phyloP scores from a whole-genome alignment of 1,284 basidiomycete genomes.

The Earliella scabrosa region DNA sequence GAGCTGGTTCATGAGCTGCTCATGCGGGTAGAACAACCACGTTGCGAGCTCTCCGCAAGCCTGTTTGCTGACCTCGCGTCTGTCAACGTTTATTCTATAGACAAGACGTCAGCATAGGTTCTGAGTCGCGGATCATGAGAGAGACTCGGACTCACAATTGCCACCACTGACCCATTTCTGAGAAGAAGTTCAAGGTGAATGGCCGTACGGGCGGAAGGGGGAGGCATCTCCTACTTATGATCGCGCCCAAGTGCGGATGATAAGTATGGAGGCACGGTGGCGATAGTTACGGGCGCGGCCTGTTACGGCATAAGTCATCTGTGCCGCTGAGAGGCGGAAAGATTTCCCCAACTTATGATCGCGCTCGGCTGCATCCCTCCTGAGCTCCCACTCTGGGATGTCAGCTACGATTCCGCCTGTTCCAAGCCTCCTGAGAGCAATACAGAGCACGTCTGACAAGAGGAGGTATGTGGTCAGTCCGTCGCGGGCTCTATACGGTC shows the following conservation, averaged over 20 bases:
- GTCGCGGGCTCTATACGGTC: too few species aligned
- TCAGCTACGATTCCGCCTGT: too few species aligned
- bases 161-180: constrained; percentile 7
- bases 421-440: too few species aligned
- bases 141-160: constrained; percentile 2
- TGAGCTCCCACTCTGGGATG: too few species aligned
- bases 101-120: neutral
- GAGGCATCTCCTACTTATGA: neutral
- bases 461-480: too few species aligned
- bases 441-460: too few species aligned
- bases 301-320: neutral
- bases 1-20: constrained; percentile 3
- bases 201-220: neutral
- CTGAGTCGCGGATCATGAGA: neutral
- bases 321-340: neutral
- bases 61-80: constrained; percentile 4
- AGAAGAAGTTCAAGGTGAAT: neutral
- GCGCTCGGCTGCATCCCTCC: neutral
- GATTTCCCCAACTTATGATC: neutral
- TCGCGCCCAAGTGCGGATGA: neutral
- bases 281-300: neutral
- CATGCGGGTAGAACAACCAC: constrained; percentile 14
- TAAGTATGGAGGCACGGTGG: neutral
- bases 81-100: constrained; percentile 8
- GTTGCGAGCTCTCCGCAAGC: constrained; percentile 6